Evolutionary conservation across 2,329 filamentous ascomycete species (phyloP), one percentile per base, ranked within the genome.

Genomic region (Penicillium fuscoglaucum): DNA sequence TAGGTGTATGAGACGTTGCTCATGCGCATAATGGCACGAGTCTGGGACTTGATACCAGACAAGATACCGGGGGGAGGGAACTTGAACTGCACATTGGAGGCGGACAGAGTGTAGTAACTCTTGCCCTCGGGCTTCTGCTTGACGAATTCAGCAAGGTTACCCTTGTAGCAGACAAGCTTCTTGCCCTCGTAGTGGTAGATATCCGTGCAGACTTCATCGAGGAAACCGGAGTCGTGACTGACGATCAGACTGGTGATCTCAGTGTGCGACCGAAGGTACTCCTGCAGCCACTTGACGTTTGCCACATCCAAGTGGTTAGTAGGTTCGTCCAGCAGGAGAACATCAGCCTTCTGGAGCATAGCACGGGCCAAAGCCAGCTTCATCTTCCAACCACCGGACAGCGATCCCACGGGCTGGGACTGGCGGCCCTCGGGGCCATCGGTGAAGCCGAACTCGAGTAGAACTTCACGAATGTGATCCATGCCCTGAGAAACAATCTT

Each of bases 341-440:
- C 93, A 74, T 99, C 95, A n/a, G 95, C 93, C 72, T 88, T 90
- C 83, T 95, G 90, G 70, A 99, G 84, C 93, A 99, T 98, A 64
- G 95, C 95, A 70, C 95, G 87, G 52, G 95, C 95, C 76, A 99
- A 80, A 65, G 95, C 95, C 61, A 99, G 82, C 87, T 99, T 99
- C 95, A 99, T 99, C 85, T 98, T 98, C 95, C 95, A 99, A 74
- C 95, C 95, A 79, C 95, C 95, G 44, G 95, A 98, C 37, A 99
- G 80, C 21, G 93, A 97, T 67, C 95, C 95, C 59, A 99, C 95
- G 69, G 89, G 90, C 74, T 97, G 87, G 6, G 88, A 84, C 77
- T 98, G 95, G 60, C 91, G 87, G 59, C 93, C 95, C 66, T 95
- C 90, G 0, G 92, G 91, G 3, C 93, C 93, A 61, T 90, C 79